Evolutionary conservation across 768 basidiomycete species (phyloP).

Genomic region (Russula compacta): DNA sequence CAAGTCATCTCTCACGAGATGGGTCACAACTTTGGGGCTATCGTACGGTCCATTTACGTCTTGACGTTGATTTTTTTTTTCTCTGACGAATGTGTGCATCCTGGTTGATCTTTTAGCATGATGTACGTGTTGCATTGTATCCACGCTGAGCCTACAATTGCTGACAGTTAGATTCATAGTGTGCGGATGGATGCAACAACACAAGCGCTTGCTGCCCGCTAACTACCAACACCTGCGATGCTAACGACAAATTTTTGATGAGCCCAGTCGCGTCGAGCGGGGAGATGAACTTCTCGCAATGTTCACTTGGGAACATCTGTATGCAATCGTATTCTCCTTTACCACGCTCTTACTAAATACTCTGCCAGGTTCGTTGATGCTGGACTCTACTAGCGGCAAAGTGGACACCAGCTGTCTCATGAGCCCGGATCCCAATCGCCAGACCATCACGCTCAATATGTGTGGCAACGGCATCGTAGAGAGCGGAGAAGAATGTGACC

Average conservation of each 20-base stretch:
- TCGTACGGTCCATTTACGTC: conserved; percentile 43
- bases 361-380: conserved; percentile 52
- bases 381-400: conserved; percentile 30
- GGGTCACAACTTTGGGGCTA: conserved; percentile 85
- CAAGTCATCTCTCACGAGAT: conserved; percentile 78
- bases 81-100: conserved; percentile 15
- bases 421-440: conserved; percentile 36
- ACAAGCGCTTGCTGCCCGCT: conserved; percentile 57
- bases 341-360: background rate
- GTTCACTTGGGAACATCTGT: conserved; percentile 83
- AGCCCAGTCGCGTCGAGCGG: conserved; percentile 58
- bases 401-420: conserved; percentile 63
- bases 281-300: conserved; percentile 67
- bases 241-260: conserved; percentile 71
- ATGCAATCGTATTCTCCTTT: conserved; percentile 22
- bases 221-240: conserved; percentile 47
- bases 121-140: conserved; percentile 31
- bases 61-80: conserved; percentile 16
- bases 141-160: background rate
- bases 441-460: conserved; percentile 55
- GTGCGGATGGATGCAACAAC: conserved; percentile 51
- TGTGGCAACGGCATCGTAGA: conserved; percentile 82
- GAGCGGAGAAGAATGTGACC: conserved; percentile 81
- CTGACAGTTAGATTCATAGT: conserved; percentile 33
- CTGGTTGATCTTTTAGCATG: conserved; percentile 35